A percentile compares a stretch with the other conserved stretches of the same genome.
These are phyloP conservation scores for Colletotrichum paranaense DNA, from an alignment of 2,329 filamentous ascomycete genomes.

Conservation along the genomic window DNA sequence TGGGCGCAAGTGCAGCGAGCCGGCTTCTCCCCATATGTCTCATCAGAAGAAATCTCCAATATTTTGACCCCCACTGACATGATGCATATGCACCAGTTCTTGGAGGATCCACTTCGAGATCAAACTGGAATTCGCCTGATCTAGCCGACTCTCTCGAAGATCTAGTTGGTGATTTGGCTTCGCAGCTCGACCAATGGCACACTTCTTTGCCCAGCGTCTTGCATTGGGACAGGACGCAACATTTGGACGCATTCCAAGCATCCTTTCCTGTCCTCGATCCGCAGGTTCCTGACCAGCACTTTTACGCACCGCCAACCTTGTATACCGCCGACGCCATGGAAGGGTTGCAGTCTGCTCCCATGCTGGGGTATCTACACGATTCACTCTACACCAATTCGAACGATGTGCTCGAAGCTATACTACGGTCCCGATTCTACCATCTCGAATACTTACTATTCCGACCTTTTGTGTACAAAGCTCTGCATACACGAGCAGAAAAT, in stretches of 20 bases:
- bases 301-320: constrained; percentile 34
- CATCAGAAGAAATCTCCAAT: neutral
- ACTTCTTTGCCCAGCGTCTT: constrained; percentile 59
- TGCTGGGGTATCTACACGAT: neutral
- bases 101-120: constrained; percentile 1
- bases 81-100: neutral
- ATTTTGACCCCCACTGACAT: constrained; percentile 18
- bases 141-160: constrained; percentile 38
- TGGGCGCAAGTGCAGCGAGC: neutral
- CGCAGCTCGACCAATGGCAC: constrained; percentile 69
- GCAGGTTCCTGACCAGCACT: constrained; percentile 22
- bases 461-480: constrained; percentile 69
- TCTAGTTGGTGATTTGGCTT: constrained; percentile 55
- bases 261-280: constrained; percentile 48
- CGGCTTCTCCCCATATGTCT: neutral
- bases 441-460: constrained; percentile 68
- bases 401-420: constrained; percentile 62
- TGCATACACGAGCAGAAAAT: constrained; percentile 63
- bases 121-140: constrained; percentile 9
- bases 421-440: constrained; percentile 70
- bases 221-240: constrained; percentile 65
- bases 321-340: constrained; percentile 59
- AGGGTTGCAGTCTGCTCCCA: neutral
- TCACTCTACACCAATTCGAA: constrained; percentile 3
- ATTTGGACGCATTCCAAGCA: constrained; percentile 48